Evolutionary conservation across 1,284 basidiomycete species (phyloP).

Genomic region (Rhodotorula sp.): DNA sequence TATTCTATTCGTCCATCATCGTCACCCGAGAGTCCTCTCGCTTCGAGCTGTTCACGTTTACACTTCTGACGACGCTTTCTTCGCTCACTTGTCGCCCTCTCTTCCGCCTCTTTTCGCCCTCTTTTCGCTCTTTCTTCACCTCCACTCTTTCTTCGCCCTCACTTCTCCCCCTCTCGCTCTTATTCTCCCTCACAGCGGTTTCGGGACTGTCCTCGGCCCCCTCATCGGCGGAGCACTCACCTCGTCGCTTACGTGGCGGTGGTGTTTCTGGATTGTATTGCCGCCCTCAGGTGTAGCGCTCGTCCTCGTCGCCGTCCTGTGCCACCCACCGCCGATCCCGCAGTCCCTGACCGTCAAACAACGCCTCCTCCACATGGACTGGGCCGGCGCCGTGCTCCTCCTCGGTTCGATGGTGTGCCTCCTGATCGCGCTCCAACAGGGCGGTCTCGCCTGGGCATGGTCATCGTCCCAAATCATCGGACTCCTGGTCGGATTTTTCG

Average conservation of each 20-base stretch:
- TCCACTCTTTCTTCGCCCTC: too few species aligned
- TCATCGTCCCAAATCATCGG: slow-evolving; percentile 41
- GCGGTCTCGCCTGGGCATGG: slow-evolving; percentile 29
- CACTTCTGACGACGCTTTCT: too few species aligned
- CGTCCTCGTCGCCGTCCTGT: slow-evolving; percentile 18
- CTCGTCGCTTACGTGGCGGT: slow-evolving; percentile 14
- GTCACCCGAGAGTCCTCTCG: too few species aligned
- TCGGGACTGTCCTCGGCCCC: slow-evolving; percentile 19
- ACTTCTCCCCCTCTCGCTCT: too few species aligned
- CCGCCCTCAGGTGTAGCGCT: not conserved
- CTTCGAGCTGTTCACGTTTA: too few species aligned
- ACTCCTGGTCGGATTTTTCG: slow-evolving; percentile 44
- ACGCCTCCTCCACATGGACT: slow-evolving; percentile 43
- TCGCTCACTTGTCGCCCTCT: too few species aligned
- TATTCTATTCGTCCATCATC: too few species aligned
- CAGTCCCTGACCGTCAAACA: slow-evolving; percentile 21
- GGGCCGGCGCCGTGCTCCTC: slow-evolving; percentile 41
- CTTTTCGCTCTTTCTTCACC: too few species aligned
- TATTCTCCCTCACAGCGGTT: too few species aligned
- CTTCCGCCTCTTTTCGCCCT: too few species aligned
- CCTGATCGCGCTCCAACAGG: slow-evolving; percentile 44
- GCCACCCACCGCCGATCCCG: slow-evolving; percentile 20
- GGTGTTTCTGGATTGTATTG: slow-evolving; percentile 24
- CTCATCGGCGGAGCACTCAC: slow-evolving; percentile 23
- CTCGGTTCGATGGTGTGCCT: slow-evolving; percentile 42